Conservation (phyloP, 78 protist genomes). For the Emiliania huxleyi region DNA sequence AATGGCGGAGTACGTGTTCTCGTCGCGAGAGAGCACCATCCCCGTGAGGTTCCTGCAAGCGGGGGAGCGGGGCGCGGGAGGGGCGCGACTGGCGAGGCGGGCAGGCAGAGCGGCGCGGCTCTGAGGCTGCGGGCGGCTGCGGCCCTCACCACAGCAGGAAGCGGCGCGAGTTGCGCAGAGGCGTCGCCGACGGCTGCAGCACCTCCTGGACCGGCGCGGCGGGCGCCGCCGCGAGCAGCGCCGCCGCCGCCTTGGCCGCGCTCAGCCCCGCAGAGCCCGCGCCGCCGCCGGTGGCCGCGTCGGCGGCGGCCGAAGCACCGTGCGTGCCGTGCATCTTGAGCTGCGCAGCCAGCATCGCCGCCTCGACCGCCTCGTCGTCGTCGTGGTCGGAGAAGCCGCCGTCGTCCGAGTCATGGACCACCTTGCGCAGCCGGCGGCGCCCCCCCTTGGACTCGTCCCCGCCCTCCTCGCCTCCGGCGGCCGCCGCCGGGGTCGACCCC, state of each 20-base stretch:
- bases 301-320: not conserved
- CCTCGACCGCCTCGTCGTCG: conserved; percentile 15
- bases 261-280: not conserved
- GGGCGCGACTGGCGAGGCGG: too few species aligned
- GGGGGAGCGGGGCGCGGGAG: too few species aligned
- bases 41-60: not conserved
- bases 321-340: not conserved
- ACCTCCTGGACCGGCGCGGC: not conserved
- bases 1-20: not conserved
- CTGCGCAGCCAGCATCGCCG: not conserved
- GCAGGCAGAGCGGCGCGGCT: too few species aligned
- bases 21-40: conserved; percentile 6
- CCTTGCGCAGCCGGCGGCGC: not conserved
- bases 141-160: not conserved
- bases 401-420: not conserved
- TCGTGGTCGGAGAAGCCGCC: conserved; percentile 8
- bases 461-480: too few species aligned
- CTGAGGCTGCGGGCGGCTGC: too few species aligned
- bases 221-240: not conserved
- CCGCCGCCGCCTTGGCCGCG: not conserved
- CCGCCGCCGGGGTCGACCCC: too few species aligned
- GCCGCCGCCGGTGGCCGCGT: not conserved
- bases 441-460: too few species aligned
- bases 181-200: not conserved
- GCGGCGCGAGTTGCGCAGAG: not conserved